Evolutionary conservation across 495 filamentous ascomycete genomes (phyloP), one percentile per base, ranked within the genome.

Genomic region (Aspergillus ostianus): DNA sequence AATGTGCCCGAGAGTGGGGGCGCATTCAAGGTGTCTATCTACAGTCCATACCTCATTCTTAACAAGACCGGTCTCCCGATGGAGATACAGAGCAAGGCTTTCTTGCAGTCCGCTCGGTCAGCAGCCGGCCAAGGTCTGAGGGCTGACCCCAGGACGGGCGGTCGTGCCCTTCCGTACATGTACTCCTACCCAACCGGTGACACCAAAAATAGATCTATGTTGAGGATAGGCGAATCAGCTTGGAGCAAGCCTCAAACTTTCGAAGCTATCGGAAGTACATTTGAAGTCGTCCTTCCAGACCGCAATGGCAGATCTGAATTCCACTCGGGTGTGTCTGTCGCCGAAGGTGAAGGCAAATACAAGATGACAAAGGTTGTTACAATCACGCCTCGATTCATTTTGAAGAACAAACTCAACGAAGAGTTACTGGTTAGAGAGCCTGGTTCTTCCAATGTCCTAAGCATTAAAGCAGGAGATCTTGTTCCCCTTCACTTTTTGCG

Each of bases 201-300:
- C 62, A 87, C 87, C 61, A 88, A 88, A 62, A 98, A 98, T 70
- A 88, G 94, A 48, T 92, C 90, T 17, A 80, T 93, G 20, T 69
- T 98, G 50, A 96, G 88, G 74, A 83, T 96, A 49, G 90, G 88
- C 29, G 90, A 96, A 45, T 97, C 94, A 6, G 81, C 84, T 23
- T 98, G 94, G 95, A 97, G 93, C 74, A 96, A 90, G 70, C 93
- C 95, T 3, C 93, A 97, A 72, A 96, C 90, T 82, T 94, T 98
- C 67, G 94, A 98, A 67, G 94, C 94, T n/a, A 93, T 98, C 58
- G 94, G 94, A 49, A 97, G 92, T 70, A 90, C 87, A 6, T 85
- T 89, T 27, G 91, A 96, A 62, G 88, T 95, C 17, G 82, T 91
- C 30, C 82, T 98, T 47, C 88, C 89, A 13, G 90, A 92, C 6